Conservation (phyloP, 805 yeast species). For the Candida maltosa region DNA sequence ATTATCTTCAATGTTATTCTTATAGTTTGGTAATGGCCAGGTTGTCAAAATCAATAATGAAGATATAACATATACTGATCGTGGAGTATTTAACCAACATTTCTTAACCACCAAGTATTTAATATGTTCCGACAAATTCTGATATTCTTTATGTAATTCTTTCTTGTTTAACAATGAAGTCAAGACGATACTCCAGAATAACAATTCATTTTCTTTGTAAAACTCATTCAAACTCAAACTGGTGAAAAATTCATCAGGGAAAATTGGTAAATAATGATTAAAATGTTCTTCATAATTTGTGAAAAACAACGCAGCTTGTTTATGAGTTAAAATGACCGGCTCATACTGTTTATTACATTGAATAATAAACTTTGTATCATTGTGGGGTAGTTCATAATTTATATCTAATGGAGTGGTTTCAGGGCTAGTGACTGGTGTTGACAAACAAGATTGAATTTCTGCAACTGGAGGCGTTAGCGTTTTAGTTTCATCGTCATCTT, state of each 20-base stretch:
- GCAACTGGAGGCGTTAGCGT: conserved; percentile 16
- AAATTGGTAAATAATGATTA: conserved; percentile 31
- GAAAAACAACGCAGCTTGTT: conserved; percentile 12
- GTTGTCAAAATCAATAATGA: conserved; percentile 41
- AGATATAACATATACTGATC: conserved; percentile 36
- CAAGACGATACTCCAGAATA: conserved; percentile 40
- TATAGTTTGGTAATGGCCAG: conserved; percentile 38
- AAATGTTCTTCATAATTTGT: conserved; percentile 23
- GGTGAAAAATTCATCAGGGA: conserved; percentile 21
- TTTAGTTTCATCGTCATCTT: not conserved
- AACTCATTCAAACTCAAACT: conserved; percentile 10
- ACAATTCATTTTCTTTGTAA: conserved; percentile 27
- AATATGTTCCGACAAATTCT: conserved; percentile 26
- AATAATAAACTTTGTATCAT: conserved; percentile 5
- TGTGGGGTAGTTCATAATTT: not conserved
- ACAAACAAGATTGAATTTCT: conserved; percentile 20
- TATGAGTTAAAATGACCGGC: conserved; percentile 11
- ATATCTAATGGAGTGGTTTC: not conserved
- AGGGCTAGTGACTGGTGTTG: conserved; percentile 9
- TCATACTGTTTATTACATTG: conserved; percentile 3
- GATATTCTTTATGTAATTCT: conserved; percentile 12
- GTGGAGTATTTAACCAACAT: conserved; percentile 45
- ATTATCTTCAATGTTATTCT: conserved; percentile 25
- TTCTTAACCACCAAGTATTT: conserved; percentile 36
- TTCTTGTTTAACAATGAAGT: conserved; percentile 28